These are phyloP conservation scores for Spathaspora gorwiae DNA, from an alignment of 805 yeast species.

Conservation along the genomic window DNA sequence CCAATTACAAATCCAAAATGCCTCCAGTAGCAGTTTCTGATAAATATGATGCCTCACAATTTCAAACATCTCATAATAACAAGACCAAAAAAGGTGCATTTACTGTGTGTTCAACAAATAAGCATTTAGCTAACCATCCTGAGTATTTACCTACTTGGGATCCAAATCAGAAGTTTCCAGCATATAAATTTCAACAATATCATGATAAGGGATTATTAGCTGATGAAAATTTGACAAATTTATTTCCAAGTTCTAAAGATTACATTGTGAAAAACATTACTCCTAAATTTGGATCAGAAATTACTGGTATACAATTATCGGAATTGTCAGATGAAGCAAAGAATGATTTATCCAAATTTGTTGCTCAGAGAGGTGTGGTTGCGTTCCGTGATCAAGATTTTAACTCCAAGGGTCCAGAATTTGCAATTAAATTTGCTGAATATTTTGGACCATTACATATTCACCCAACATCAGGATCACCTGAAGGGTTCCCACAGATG, in stretches of 20 bases:
- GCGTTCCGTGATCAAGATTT: constrained; percentile 31
- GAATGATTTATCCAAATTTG: constrained; percentile 28
- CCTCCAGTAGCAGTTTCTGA: constrained; percentile 13
- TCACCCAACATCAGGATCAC: constrained; percentile 21
- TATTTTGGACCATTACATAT: constrained; percentile 18
- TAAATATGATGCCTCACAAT: constrained; percentile 22
- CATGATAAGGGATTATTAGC: constrained; percentile 27
- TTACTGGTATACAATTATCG: constrained; percentile 27
- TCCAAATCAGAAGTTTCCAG: constrained; percentile 25
- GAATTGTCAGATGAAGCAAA: constrained; percentile 21
- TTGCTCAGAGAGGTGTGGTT: constrained; percentile 33
- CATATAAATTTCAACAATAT: constrained; percentile 22
- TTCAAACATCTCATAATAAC: constrained; percentile 16
- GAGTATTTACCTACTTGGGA: constrained; percentile 33
- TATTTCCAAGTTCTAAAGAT: constrained; percentile 14
- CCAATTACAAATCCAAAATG: constrained; percentile 1
- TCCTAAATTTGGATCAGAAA: constrained; percentile 30
- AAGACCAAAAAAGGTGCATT: constrained; percentile 20
- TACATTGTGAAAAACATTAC: constrained; percentile 17
- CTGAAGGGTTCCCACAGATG: constrained; percentile 26
- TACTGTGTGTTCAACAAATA: constrained; percentile 21
- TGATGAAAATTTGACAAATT: constrained; percentile 15
- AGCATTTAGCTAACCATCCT: constrained; percentile 19
- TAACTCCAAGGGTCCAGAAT: constrained; percentile 37
- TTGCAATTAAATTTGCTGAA: constrained; percentile 23